Base-by-base conservation (phyloP, 2,329 filamentous ascomycete species). In the Pseudomassariella vexata region DNA sequence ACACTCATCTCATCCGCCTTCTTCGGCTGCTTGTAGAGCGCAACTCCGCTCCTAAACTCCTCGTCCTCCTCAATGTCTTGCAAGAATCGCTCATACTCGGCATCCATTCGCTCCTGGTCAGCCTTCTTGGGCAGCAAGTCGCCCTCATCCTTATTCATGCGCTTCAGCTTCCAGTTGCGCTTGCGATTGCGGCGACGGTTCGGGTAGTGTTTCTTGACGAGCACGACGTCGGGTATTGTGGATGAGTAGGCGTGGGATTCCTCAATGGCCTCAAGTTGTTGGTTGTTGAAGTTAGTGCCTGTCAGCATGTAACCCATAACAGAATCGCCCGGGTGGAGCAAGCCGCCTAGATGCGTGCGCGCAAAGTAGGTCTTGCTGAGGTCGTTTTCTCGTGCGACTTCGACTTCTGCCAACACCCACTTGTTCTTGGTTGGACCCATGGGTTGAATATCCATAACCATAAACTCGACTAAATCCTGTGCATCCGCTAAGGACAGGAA, bases 121-220 rank as follows among this genome's bases (percentile, higher is more conserved):
- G 86, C 70, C 64, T 95, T 87, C 67, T 85, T 82, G 21, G 86
- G 85, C 42, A 89, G 64, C 57, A 94, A 72, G 44, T 95, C 90
- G 45, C 84, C 83, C 56, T 95, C 86, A 42, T 96, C 89, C 62
- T 79, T 83, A 44, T 73, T 74, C 85, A 98, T 90, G 52, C 92
- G 87, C 76, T 85, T 94, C 59, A 98, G 78, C 59, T 83, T 85
- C 92, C 92, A 98, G 70, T 85, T 85, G 47, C 94, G 80, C 59
- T 71, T 74, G 68, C 79, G 82, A 56, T 90, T 94, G 68, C 84
- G 81, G 62, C 84, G 83, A 48, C 85, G 79, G 36, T 63, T 62
- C 38, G 83, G 79, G 63, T 94, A 98, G 71, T 86, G 81, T 62
- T 98, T 98, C 87, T 94, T 96, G 57, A 98, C 87, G 4, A 98